phyloP scores from a whole-genome alignment of 2,329 filamentous ascomycete species.

The Ascomycota sp. region DNA sequence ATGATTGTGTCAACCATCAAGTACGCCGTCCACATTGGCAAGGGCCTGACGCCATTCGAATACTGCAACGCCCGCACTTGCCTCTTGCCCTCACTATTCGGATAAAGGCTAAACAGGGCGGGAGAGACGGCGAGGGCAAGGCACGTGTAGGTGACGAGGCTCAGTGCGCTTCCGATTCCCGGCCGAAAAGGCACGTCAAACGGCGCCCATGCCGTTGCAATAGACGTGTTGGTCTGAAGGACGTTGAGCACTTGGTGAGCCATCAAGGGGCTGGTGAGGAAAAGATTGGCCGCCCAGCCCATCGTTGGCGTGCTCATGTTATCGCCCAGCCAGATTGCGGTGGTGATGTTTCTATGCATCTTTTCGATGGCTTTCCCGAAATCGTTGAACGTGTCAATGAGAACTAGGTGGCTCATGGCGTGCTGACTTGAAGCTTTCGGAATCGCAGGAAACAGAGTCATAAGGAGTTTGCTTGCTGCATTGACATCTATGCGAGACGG shows the following conservation, averaged over 20 bases:
- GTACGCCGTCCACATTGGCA: conserved; percentile 72
- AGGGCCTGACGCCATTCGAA: conserved; percentile 66
- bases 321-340: conserved; percentile 56
- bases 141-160: conserved; percentile 62
- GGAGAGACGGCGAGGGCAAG: conserved; percentile 59
- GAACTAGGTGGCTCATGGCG: conserved; percentile 15
- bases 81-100: conserved; percentile 57
- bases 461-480: conserved; percentile 4
- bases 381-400: conserved; percentile 40
- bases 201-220: conserved; percentile 46
- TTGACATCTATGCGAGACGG: too few species aligned
- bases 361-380: conserved; percentile 44
- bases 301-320: conserved; percentile 36
- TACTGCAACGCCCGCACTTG: conserved; percentile 73
- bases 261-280: conserved; percentile 33
- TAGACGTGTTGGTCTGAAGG: conserved; percentile 43
- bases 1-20: conserved; percentile 58
- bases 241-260: conserved; percentile 43
- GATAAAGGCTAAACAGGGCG: conserved; percentile 73
- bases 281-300: conserved; percentile 44
- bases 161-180: conserved; percentile 46
- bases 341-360: conserved; percentile 45
- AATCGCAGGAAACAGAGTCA: neutral
- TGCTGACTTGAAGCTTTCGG: neutral
- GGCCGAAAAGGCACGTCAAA: conserved; percentile 58